Conservation (phyloP, 257 asterid genomes). For the Rehmannia glutinosa region DNA sequence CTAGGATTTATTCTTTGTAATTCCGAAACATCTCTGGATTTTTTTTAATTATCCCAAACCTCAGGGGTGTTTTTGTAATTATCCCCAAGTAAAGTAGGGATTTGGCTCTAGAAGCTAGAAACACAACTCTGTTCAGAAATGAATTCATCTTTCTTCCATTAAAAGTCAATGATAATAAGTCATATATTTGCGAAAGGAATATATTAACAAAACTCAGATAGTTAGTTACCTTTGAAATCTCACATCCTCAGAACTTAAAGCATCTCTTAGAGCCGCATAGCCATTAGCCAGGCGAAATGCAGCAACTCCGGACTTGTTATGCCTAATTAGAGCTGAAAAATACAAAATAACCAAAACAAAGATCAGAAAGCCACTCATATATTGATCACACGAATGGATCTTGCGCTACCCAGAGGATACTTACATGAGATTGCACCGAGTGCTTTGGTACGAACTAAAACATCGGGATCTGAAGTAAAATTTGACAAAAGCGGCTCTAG, state of each 20-base stretch:
- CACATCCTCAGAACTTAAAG: slow-evolving; percentile 59
- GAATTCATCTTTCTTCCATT: not conserved
- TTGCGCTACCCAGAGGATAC: slow-evolving; percentile 4
- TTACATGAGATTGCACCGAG: slow-evolving; percentile 89
- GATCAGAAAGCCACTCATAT: not conserved
- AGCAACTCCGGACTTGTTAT: slow-evolving; percentile 67
- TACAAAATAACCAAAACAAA: not conserved
- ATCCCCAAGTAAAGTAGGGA: too few relatives aligned
- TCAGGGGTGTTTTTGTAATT: too few relatives aligned
- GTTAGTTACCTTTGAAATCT: slow-evolving; percentile 69
- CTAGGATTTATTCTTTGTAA: too few relatives aligned
- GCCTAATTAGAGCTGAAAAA: slow-evolving; percentile 74
- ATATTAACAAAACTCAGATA: not conserved
- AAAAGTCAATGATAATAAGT: not conserved
- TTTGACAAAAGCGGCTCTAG: slow-evolving; percentile 61
- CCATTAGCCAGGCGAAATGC: slow-evolving; percentile 89
- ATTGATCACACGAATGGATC: not conserved
- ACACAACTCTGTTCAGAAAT: too few relatives aligned
- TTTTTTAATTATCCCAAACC: too few relatives aligned
- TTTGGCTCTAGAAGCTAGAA: too few relatives aligned
- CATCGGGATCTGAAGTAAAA: slow-evolving; percentile 80
- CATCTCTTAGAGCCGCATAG: slow-evolving; percentile 66
- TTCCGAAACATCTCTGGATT: too few relatives aligned
- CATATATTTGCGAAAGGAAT: not conserved
- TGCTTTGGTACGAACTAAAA: slow-evolving; percentile 69